Evolutionary conservation across 2,329 filamentous ascomycete species (phyloP).

Genomic region (Verticillium isaacii): DNA sequence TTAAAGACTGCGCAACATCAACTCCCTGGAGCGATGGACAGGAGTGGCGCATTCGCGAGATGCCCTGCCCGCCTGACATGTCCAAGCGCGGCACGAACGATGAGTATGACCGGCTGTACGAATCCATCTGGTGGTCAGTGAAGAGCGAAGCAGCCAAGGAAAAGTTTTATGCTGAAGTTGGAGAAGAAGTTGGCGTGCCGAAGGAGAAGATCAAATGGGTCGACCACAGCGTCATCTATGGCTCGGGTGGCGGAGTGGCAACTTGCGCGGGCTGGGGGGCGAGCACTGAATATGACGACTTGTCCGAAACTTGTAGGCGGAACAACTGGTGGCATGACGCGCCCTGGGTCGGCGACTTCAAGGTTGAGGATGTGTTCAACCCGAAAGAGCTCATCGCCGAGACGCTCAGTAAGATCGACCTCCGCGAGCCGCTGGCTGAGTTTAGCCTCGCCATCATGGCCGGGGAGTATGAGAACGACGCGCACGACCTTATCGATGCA

Average conservation of each 20-base stretch:
- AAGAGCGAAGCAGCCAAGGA: background rate
- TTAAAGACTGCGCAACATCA: background rate
- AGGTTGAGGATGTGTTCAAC: slow-evolving; percentile 3
- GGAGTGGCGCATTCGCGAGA: background rate
- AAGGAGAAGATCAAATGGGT: background rate
- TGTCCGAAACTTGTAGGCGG: no score
- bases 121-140: background rate
- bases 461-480: slow-evolving; percentile 3
- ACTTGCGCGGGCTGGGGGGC: no score
- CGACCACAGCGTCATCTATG: background rate
- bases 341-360: slow-evolving; percentile 1
- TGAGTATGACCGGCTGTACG: background rate
- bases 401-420: slow-evolving; percentile 1
- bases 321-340: slow-evolving; percentile 1
- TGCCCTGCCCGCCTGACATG: background rate
- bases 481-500: slow-evolving; percentile 4
- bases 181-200: background rate
- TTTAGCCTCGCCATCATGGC: background rate
- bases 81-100: background rate
- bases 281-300: no score
- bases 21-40: background rate
- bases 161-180: background rate
- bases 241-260: background rate
- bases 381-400: slow-evolving; percentile 5
- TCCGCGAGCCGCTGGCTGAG: background rate